Evolutionary conservation across 495 filamentous ascomycete genomes (phyloP).

Genomic region (Jackrogersella multiformis): DNA sequence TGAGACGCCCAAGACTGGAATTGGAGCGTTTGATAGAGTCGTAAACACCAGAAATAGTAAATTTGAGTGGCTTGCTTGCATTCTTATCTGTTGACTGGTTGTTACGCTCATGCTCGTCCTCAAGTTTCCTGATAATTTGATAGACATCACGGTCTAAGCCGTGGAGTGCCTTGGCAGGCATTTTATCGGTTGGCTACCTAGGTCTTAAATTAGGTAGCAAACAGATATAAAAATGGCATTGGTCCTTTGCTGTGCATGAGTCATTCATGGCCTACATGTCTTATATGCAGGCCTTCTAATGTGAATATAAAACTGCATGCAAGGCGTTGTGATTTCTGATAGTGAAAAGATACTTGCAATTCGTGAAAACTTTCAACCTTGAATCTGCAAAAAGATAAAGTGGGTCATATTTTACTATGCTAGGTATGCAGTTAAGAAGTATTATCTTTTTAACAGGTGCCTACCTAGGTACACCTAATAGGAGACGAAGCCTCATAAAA

Average conservation of each 20-base stretch:
- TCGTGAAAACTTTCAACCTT: constrained; percentile 1
- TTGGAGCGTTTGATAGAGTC: constrained; percentile 83
- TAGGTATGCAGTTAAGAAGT: constrained; percentile 9
- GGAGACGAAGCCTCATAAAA: background rate
- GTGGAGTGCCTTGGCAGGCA: constrained; percentile 39
- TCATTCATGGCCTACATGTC: no score
- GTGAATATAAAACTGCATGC: background rate
- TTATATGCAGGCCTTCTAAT: background rate
- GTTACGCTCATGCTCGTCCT: constrained; percentile 66
- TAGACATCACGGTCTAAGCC: constrained; percentile 64
- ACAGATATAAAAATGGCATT: no score
- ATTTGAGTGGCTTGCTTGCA: constrained; percentile 43
- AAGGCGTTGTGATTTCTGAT: background rate
- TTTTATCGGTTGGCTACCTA: constrained; percentile 2
- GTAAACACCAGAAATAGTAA: constrained; percentile 73
- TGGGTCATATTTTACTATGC: background rate
- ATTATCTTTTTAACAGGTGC: background rate
- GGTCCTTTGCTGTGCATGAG: no score
- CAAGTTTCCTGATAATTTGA: constrained; percentile 76
- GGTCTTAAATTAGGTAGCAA: background rate
- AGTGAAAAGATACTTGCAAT: background rate
- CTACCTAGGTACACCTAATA: no score
- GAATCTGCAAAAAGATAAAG: constrained; percentile 30
- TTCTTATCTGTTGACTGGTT: constrained; percentile 33
- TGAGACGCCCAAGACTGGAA: constrained; percentile 80